Percentiles rank a stretch among this genome's conserved stretches.
Conservation (phyloP, 805 yeast species). For the Kuraishia ogatae region DNA sequence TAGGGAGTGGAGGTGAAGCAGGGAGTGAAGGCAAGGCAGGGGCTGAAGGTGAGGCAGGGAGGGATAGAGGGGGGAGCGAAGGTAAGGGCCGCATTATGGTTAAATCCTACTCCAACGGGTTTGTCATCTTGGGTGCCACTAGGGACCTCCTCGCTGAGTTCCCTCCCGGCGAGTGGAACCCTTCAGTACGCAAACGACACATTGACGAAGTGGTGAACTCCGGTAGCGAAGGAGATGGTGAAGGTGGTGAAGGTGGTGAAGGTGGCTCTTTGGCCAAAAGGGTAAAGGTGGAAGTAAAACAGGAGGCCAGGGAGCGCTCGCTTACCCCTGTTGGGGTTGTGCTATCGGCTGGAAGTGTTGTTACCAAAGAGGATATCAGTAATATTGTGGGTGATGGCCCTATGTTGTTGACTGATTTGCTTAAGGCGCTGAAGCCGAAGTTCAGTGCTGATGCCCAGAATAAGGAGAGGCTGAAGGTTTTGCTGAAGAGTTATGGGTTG, state of each 20-base stretch:
- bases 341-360: conserved; percentile 22
- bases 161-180: conserved; percentile 83
- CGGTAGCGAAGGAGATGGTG: background rate
- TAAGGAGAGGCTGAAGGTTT: conserved; percentile 43
- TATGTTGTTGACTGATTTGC: conserved; percentile 43
- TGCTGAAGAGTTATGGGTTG: conserved; percentile 19
- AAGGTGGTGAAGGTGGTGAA: background rate
- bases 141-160: conserved; percentile 51
- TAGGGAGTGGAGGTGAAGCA: conserved; percentile 24
- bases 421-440: conserved; percentile 50
- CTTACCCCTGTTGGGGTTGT: conserved; percentile 4
- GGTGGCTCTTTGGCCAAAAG: conserved; percentile 20
- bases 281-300: conserved; percentile 15
- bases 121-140: conserved; percentile 58
- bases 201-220: conserved; percentile 10
- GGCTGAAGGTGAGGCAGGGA: too few species aligned
- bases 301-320: conserved; percentile 4
- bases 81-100: conserved; percentile 22
- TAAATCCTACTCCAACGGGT: conserved; percentile 36
- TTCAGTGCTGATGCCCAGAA: conserved; percentile 58
- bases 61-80: conserved; percentile 23
- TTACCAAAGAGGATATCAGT: conserved; percentile 68
- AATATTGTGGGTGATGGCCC: conserved; percentile 49
- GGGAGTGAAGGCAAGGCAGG: too few species aligned
- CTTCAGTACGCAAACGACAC: conserved; percentile 35